Evolutionary conservation across 2,329 filamentous ascomycete genomes (phyloP).

Genomic region (Leptographium wingfieldii): DNA sequence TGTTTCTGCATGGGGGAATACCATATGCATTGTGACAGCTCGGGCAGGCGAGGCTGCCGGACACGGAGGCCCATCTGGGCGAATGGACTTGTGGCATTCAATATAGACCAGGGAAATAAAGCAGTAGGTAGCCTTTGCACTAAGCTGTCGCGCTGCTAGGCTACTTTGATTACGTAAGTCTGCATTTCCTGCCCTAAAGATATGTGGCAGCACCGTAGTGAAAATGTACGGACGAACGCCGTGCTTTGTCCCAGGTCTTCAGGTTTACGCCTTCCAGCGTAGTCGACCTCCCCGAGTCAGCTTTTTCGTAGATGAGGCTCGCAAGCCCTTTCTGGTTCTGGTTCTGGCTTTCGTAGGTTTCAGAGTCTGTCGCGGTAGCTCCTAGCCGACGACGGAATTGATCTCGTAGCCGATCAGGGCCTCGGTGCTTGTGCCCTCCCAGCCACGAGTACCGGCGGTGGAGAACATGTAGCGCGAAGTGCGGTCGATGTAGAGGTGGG

Average conservation of each 20-base stretch:
- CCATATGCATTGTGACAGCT: too few species aligned
- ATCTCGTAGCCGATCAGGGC: conserved; percentile 94
- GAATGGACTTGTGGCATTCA: too few species aligned
- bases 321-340: too few species aligned
- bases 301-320: background rate
- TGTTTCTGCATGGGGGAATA: too few species aligned
- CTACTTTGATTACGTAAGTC: background rate
- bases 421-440: conserved; percentile 86
- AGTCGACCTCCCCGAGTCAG: too few species aligned
- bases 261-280: background rate
- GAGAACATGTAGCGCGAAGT: conserved; percentile 85
- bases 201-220: background rate
- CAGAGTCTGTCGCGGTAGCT: too few species aligned
- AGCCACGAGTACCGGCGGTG: conserved; percentile 81
- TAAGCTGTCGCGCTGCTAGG: too few species aligned
- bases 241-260: background rate
- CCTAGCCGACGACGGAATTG: conserved; percentile 15
- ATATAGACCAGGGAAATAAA: too few species aligned
- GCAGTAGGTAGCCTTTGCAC: too few species aligned
- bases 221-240: background rate
- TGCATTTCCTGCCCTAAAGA: background rate
- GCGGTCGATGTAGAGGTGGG: conserved; percentile 73
- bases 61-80: too few species aligned
- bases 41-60: too few species aligned
- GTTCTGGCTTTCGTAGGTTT: background rate